Evolutionary conservation across 108 stramenopile species (phyloP), one percentile per base, ranked within the genome.

Genomic region (Skeletonema menzelii): DNA sequence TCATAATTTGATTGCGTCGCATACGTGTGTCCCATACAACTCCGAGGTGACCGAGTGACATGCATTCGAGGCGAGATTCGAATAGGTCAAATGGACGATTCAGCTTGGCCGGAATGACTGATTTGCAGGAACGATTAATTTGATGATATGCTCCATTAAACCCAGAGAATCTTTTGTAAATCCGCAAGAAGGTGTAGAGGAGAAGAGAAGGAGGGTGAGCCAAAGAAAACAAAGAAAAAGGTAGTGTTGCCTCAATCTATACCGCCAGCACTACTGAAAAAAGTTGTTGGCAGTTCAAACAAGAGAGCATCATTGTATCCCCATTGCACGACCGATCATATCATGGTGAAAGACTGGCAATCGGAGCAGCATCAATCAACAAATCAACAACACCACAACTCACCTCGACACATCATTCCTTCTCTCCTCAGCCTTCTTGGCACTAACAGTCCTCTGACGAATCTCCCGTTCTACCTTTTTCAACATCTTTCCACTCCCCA

Each of bases 41-140:
- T 11, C 76, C 76, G 27, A 77, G 59, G 17, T 77, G 76, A 26
- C 76, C 76, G 26, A 77, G 60, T 37, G 76, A 77, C 58, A 69
- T 69, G 69, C 76, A 77, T 65, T 77, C 76, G 0, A 77, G 69
- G 15, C 76, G 76, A 3, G 76, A 77, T 70, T 77, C 76, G 30
- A 77, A 77, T 0, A 77, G 69, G 58, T 77, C 69, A 59, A 77
- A 77, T 30, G 76, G 76, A 24, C 76, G 76, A 58, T 34, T 60
- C 5, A 77, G 49, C 6, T 32, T 53, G 38, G 40, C 55, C 24
- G 76, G 76, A 2, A 70, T 65, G 53, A n/a, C 60, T 4, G 76
- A 77, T 77, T 77, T 77, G 64, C 76, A 77, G 40, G 76, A 77
- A 17, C 60, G 55, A 27, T 69, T 69, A 24, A 77, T 77, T 65